Conservation (phyloP, 495 filamentous ascomycete species). For the Evansstolkia leycettana region DNA sequence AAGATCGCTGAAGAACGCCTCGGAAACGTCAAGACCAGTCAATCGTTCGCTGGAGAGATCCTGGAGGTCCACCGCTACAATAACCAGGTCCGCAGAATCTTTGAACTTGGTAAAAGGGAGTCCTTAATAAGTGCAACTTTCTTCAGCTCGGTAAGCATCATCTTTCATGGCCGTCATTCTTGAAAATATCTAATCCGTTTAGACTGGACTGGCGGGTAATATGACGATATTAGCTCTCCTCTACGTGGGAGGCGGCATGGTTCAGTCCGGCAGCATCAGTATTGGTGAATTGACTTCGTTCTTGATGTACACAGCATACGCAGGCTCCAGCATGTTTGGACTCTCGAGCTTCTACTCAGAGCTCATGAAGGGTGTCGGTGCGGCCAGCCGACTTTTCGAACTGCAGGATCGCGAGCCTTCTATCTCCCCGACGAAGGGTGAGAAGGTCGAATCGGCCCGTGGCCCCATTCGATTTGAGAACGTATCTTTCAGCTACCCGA, state of each 20-base stretch:
- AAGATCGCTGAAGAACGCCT: slow-evolving; percentile 95
- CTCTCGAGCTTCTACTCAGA: slow-evolving; percentile 94
- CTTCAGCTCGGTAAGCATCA: slow-evolving; percentile 54
- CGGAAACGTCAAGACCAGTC: slow-evolving; percentile 89
- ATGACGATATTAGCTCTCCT: slow-evolving; percentile 91
- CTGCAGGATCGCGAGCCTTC: slow-evolving; percentile 84
- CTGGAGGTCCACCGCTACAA: slow-evolving; percentile 87
- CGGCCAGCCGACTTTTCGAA: slow-evolving; percentile 88
- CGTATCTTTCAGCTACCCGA: slow-evolving; percentile 80
- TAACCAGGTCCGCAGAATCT: slow-evolving; percentile 80
- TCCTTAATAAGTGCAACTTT: slow-evolving; percentile 83
- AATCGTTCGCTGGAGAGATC: slow-evolving; percentile 88
- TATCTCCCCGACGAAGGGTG: slow-evolving; percentile 72
- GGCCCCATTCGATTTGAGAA: slow-evolving; percentile 80
- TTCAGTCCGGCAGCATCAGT: slow-evolving; percentile 70
- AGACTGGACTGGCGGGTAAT: slow-evolving; percentile 82
- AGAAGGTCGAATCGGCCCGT: slow-evolving; percentile 64
- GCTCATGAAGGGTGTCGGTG: slow-evolving; percentile 96
- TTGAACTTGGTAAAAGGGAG: slow-evolving; percentile 72
- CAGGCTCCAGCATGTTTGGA: slow-evolving; percentile 82
- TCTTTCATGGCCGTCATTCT: slow-evolving; percentile 4
- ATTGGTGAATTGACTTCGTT: slow-evolving; percentile 94
- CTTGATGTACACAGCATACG: slow-evolving; percentile 94
- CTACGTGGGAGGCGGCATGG: slow-evolving; percentile 82
- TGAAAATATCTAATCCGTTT: slow-evolving; percentile 7